Base-by-base conservation (phyloP, 1,139 yeast species). In the Candida buenavistaensis region DNA sequence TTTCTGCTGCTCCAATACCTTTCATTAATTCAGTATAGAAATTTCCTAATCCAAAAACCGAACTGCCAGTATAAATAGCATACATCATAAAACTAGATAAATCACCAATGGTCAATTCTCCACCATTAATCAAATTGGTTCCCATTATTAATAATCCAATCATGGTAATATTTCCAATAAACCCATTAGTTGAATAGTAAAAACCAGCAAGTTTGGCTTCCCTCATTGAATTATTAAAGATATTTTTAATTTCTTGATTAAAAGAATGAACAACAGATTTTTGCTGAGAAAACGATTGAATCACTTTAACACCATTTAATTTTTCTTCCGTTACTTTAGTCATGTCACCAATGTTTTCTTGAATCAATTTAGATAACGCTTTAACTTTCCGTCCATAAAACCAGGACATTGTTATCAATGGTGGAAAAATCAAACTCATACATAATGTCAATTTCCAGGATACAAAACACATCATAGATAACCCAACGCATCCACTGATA, bases 1-100 rank as follows among this genome's bases (percentile, higher is more conserved):
- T 73, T 36, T 95, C 85, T 0, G 97, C 94, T 0, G 97, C 97
- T 41, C 98, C 98, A 6, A 90, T 83, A 32, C 97, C 97, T 63
- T 90, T 92, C 95, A 92, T 90, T 40, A 90, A 64, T 54, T 92
- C 97, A 1, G 96, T 83, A 53, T 89, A 90, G 55, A 90, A 90
- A 41, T 84, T 83, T 1, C 96, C 92, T 27, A 92, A 60, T 1
- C 97, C 97, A 57, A 85, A 86, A 23, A 90, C 86, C 0, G 97
- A 86, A 35, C 82, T 73, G 3, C 97, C 97, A 2, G 97, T 87
- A 54, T 87, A 90, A 26, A 89, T 90, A 0, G 96, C 92, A 59
- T 90, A 90, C 75, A 92, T 79, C 82, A 90, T 83, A 58, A 87
- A 90, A 23, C 96, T 88, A 10, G 97, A 86, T 36, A 90, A 70